Conservation (phyloP, 352 stramenopile genomes). For the Pythium guiyangense region DNA sequence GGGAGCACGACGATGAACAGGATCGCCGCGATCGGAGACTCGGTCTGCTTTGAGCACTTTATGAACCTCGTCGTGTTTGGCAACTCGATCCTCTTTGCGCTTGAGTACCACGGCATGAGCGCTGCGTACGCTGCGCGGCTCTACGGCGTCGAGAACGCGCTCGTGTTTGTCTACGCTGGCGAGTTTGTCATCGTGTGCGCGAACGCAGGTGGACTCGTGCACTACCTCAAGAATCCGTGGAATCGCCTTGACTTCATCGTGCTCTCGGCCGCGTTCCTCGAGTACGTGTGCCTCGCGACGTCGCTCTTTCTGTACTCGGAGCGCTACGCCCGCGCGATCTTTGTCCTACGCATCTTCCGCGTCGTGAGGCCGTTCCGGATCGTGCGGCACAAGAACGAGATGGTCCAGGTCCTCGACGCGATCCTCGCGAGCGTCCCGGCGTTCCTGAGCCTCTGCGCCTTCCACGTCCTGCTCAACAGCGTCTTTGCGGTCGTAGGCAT, state of each 20-base stretch:
- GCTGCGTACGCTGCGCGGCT: conserved; percentile 45
- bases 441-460: conserved; percentile 58
- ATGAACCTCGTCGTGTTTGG: conserved; percentile 75
- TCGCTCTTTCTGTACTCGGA: conserved; percentile 62
- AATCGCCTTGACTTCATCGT: conserved; percentile 78
- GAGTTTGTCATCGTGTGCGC: conserved; percentile 68
- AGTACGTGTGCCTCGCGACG: conserved; percentile 54
- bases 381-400: conserved; percentile 69
- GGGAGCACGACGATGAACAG: conserved; percentile 43
- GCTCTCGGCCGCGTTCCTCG: conserved; percentile 53
- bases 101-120: conserved; percentile 76
- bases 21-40: conserved; percentile 46
- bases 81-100: conserved; percentile 70
- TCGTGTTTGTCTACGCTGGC: conserved; percentile 65
- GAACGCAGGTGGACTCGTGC: conserved; percentile 43
- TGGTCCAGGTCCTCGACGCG: conserved; percentile 67
- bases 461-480: conserved; percentile 62
- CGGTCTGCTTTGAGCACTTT: conserved; percentile 60
- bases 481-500: conserved; percentile 84
- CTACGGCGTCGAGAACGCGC: conserved; percentile 56
- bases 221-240: conserved; percentile 78
- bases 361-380: conserved; percentile 73
- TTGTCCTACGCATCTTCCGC: conserved; percentile 76
- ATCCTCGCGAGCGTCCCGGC: conserved; percentile 61
- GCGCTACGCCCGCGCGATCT: conserved; percentile 64